Evolutionary conservation across 345 rosid species (phyloP).

Genomic region (Toxicodendron radicans): DNA sequence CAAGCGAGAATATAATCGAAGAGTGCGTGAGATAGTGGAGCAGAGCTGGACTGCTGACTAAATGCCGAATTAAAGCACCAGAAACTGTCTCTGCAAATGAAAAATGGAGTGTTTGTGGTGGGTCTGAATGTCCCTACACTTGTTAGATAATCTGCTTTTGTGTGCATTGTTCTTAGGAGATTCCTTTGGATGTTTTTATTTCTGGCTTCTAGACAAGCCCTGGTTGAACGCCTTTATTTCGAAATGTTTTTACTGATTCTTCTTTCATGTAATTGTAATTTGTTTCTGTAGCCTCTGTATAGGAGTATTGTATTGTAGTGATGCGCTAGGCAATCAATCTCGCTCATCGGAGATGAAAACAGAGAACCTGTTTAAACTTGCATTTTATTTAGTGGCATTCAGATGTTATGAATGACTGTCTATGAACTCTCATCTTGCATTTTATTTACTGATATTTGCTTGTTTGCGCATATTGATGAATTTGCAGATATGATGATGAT

Average conservation of each 20-base stretch:
- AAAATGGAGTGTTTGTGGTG: neutral
- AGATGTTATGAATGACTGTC: constrained; percentile 6
- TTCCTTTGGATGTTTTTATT: constrained; percentile 25
- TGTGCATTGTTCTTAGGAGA: constrained; percentile 14
- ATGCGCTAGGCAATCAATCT: neutral
- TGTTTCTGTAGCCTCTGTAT: constrained; percentile 24
- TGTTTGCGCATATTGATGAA: no score
- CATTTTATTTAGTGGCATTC: constrained; percentile 4
- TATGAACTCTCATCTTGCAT: neutral
- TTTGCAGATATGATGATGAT: neutral
- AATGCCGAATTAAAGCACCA: constrained; percentile 4
- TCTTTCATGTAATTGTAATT: constrained; percentile 3
- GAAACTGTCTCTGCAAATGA: constrained; percentile 16
- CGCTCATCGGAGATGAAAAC: neutral
- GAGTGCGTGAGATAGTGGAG: constrained; percentile 72
- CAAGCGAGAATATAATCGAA: constrained; percentile 73
- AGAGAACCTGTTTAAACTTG: constrained; percentile 3
- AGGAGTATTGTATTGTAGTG: neutral
- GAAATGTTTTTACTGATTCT: neutral
- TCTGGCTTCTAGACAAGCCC: constrained; percentile 20
- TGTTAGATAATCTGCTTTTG: constrained; percentile 18
- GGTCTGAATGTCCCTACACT: neutral
- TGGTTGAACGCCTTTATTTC: constrained; percentile 13
- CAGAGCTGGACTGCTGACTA: constrained; percentile 83
- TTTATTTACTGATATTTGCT: neutral